Conservation (phyloP, 169 alveolate species). For the Plasmodium chabaudi region DNA sequence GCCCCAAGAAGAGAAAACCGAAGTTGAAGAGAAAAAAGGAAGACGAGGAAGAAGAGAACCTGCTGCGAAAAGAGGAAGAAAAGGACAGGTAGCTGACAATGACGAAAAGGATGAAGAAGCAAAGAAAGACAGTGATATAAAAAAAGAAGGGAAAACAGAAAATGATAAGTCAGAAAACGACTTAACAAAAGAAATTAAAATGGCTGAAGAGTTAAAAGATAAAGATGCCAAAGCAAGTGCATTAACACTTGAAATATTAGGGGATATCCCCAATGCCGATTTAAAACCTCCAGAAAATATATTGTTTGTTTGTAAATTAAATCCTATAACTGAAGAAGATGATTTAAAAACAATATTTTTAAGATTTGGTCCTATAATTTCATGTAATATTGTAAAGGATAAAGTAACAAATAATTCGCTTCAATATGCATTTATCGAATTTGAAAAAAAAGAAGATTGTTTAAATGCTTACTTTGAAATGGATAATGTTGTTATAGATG, state of each 20-base stretch:
- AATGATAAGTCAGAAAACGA: slow-evolving; percentile 82
- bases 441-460: slow-evolving; percentile 95
- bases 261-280: slow-evolving; percentile 99
- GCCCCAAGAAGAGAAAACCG: slow-evolving; percentile 9
- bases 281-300: slow-evolving; percentile 98
- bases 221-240: slow-evolving; percentile 96
- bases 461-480: slow-evolving; percentile 97
- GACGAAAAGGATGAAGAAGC: not conserved
- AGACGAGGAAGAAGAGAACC: slow-evolving; percentile 1
- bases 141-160: not conserved
- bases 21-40: slow-evolving; percentile 2
- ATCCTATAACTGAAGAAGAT: slow-evolving; percentile 97
- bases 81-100: not conserved
- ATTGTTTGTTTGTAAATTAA: slow-evolving; percentile 97
- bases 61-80: not conserved
- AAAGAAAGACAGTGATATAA: not conserved
- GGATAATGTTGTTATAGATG: slow-evolving; percentile 98
- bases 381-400: slow-evolving; percentile 97
- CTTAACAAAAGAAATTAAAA: slow-evolving; percentile 83
- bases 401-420: slow-evolving; percentile 98
- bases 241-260: slow-evolving; percentile 95
- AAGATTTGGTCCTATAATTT: slow-evolving; percentile 95
- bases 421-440: slow-evolving; percentile 98
- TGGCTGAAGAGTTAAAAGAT: slow-evolving; percentile 87
- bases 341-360: slow-evolving; percentile 96